Evolutionary conservation across 495 filamentous ascomycete species (phyloP).

Genomic region (Trypethelium eluteriae): DNA sequence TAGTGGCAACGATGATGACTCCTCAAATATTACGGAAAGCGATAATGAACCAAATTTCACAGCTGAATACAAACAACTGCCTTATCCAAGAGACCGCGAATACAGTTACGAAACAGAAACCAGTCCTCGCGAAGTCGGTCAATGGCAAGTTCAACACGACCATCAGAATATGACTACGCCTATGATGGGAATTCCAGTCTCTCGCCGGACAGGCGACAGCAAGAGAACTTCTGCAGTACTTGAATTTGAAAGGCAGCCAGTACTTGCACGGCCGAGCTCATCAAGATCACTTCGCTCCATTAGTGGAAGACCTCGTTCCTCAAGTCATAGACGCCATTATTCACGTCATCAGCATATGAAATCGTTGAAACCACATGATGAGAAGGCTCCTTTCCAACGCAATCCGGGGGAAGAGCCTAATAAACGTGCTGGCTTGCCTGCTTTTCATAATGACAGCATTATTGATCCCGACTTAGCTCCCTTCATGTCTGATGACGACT

Average conservation of each 20-base stretch:
- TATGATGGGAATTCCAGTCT: slow-evolving; percentile 42
- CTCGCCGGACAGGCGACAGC: slow-evolving; percentile 68
- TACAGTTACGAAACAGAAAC: background rate
- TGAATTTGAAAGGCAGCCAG: slow-evolving; percentile 71
- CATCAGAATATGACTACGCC: slow-evolving; percentile 31
- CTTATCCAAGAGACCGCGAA: background rate
- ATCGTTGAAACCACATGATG: slow-evolving; percentile 56
- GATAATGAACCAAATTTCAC: slow-evolving; percentile 48
- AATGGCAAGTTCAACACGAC: slow-evolving; percentile 18
- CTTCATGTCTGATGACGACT: slow-evolving; percentile 90
- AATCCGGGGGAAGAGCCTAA: slow-evolving; percentile 55
- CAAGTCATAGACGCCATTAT: slow-evolving; percentile 71
- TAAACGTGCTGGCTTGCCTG: slow-evolving; percentile 62
- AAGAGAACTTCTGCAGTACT: slow-evolving; percentile 82
- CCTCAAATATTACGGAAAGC: slow-evolving; percentile 67
- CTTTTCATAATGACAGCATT: slow-evolving; percentile 95
- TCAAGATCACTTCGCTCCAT: slow-evolving; percentile 83
- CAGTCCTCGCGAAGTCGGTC: background rate
- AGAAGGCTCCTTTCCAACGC: slow-evolving; percentile 85
- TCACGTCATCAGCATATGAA: slow-evolving; percentile 73
- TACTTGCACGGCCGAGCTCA: slow-evolving; percentile 73
- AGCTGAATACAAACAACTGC: background rate
- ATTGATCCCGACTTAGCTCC: slow-evolving; percentile 94
- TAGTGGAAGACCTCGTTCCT: slow-evolving; percentile 60
- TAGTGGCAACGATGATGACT: slow-evolving; percentile 80